A percentile compares a stretch with the other conserved stretches of the same genome.
Evolutionary conservation across 768 basidiomycete species (phyloP).

Genomic region (Pleurotus tuber-regium): DNA sequence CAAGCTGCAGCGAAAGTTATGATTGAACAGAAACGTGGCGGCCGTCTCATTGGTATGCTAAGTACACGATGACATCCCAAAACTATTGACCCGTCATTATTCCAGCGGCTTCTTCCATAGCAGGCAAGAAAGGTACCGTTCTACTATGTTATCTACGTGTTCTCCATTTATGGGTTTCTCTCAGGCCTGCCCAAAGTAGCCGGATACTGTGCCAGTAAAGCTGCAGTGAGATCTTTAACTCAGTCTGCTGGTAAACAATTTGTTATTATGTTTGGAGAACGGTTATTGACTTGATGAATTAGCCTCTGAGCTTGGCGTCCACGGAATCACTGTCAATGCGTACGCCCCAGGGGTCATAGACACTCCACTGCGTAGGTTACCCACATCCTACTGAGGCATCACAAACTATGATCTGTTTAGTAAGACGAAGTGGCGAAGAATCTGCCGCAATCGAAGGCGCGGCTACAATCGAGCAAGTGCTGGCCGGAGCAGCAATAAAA

Average conservation of each 20-base stretch:
- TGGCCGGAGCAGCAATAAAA: conserved; percentile 16
- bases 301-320: conserved; percentile 28
- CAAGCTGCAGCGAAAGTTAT: conserved; percentile 24
- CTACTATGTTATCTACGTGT: no score
- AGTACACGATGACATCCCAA: neutral
- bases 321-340: conserved; percentile 37
- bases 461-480: neutral
- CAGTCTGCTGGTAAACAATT: conserved; percentile 37
- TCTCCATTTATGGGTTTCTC: no score
- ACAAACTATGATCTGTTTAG: conserved; percentile 4
- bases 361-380: conserved; percentile 27
- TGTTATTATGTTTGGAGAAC: no score
- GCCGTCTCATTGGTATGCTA: conserved; percentile 24
- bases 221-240: conserved; percentile 38
- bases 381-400: neutral
- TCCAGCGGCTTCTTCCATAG: conserved; percentile 25
- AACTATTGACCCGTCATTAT: neutral
- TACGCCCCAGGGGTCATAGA: conserved; percentile 35
- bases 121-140: conserved; percentile 26
- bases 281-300: no score
- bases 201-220: conserved; percentile 37
- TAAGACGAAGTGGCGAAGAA: conserved; percentile 9
- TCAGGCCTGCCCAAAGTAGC: no score
- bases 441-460: neutral
- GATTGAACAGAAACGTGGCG: conserved; percentile 27